Evolutionary conservation across 2,329 filamentous ascomycete genomes (phyloP).

Genomic region (Metarhizium brunneum): DNA sequence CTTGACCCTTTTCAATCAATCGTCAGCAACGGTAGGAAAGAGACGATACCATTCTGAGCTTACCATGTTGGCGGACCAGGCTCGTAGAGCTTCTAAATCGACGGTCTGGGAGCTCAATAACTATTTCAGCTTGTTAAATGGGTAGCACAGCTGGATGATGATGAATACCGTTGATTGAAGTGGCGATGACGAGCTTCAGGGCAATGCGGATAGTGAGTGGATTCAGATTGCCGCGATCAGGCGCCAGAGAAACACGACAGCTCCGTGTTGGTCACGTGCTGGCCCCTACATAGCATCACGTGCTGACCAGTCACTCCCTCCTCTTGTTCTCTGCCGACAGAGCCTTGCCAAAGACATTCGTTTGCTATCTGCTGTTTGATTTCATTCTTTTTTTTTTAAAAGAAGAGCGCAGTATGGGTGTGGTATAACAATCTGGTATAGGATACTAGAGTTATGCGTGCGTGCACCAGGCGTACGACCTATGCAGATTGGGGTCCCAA

Average conservation of each 20-base stretch:
- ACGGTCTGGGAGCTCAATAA: background rate
- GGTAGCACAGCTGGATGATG: background rate
- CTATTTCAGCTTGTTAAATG: background rate
- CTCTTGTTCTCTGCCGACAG: no score
- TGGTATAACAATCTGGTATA: no score
- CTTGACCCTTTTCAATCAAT: conserved; percentile 53
- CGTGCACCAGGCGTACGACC: no score
- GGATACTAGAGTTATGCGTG: no score
- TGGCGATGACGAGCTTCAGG: conserved; percentile 14
- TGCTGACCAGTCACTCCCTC: background rate
- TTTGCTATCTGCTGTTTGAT: no score
- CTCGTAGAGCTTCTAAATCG: conserved; percentile 16
- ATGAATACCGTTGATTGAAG: conserved; percentile 4
- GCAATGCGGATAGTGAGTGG: conserved; percentile 14
- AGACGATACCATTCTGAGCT: conserved; percentile 9
- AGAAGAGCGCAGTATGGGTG: no score
- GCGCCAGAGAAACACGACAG: conserved; percentile 38
- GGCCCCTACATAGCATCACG: background rate
- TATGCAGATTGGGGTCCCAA: no score
- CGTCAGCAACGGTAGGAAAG: conserved; percentile 1
- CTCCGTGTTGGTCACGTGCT: conserved; percentile 11
- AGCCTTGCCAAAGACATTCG: no score
- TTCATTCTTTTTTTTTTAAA: no score
- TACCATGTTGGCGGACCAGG: conserved; percentile 26
- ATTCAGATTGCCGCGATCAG: conserved; percentile 23